phyloP scores from a whole-genome alignment of 805 yeast species.

The Vanderwaltozyma yarrowii region DNA sequence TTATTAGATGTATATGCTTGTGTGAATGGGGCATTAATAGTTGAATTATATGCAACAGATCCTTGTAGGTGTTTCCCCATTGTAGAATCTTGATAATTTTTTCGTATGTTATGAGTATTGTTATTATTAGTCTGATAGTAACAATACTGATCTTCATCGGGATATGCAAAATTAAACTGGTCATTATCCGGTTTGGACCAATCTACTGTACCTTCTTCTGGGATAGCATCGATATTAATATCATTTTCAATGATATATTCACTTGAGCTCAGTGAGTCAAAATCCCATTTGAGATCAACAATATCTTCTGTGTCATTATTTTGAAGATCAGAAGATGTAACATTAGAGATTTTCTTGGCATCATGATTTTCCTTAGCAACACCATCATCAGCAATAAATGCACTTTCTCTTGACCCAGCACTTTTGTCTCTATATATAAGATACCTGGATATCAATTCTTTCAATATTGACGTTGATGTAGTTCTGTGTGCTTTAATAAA shows the following conservation, averaged over 20 bases:
- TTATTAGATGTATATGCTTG: conserved; percentile 13
- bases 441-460: conserved; percentile 67
- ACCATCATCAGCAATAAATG: conserved; percentile 32
- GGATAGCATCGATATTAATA: conserved; percentile 35
- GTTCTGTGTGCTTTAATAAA: conserved; percentile 56
- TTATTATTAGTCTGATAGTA: conserved; percentile 18
- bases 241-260: conserved; percentile 69
- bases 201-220: conserved; percentile 19
- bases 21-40: conserved; percentile 20
- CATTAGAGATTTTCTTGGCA: conserved; percentile 3
- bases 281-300: conserved; percentile 75
- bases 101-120: conserved; percentile 7
- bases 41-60: conserved; percentile 19
- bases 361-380: conserved; percentile 21
- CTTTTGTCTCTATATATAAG: conserved; percentile 63
- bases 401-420: conserved; percentile 41
- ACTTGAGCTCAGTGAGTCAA: conserved; percentile 66
- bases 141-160: conserved; percentile 24
- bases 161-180: conserved; percentile 24
- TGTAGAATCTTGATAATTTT: conserved; percentile 22
- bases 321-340: conserved; percentile 5
- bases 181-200: conserved; percentile 19
- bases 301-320: conserved; percentile 34
- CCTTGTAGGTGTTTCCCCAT: conserved; percentile 20
- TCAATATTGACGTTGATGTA: conserved; percentile 48